A percentile compares a stretch with the other conserved stretches of the same genome.
phyloP scores from a whole-genome alignment of 2,329 filamentous ascomycete species.

The Neoascochyta sp. region DNA sequence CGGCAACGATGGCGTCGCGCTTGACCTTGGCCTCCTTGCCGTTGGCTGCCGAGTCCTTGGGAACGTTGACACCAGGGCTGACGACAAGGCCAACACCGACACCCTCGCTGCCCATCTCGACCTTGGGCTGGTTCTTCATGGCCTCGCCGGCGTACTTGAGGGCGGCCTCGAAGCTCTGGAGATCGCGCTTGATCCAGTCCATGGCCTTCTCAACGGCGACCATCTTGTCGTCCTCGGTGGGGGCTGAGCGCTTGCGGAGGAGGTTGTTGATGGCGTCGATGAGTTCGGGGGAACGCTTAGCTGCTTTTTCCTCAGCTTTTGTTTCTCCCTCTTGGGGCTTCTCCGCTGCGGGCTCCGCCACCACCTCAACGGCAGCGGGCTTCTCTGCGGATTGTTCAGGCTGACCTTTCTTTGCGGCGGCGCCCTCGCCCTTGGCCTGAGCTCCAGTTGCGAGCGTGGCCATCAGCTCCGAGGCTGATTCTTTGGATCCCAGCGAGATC shows the following conservation, averaged over 20 bases:
- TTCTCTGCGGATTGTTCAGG: constrained; percentile 17
- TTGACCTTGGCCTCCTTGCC: constrained; percentile 27
- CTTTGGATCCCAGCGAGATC: constrained; percentile 47
- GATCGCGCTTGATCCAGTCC: constrained; percentile 47
- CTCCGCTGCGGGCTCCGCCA: constrained; percentile 4
- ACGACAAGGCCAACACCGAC: constrained; percentile 42
- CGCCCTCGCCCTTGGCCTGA: constrained; percentile 18
- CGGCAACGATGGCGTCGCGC: constrained; percentile 32
- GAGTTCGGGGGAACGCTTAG: constrained; percentile 23
- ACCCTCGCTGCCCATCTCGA: constrained; percentile 48
- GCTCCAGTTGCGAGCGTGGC: constrained; percentile 45
- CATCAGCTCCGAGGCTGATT: constrained; percentile 44
- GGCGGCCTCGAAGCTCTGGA: constrained; percentile 48
- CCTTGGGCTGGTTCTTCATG: constrained; percentile 46
- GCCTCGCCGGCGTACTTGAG: constrained; percentile 48
- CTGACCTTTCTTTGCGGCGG: constrained; percentile 15
- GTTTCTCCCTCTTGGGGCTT: constrained; percentile 17
- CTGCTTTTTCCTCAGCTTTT: constrained; percentile 23
- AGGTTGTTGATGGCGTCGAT: constrained; percentile 25
- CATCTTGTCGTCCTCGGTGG: constrained; percentile 19
- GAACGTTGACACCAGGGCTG: constrained; percentile 40
- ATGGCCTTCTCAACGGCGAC: constrained; percentile 33
- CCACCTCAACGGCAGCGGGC: constrained; percentile 12
- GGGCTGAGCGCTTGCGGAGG: constrained; percentile 26
- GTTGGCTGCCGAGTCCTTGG: constrained; percentile 37